Conservation (phyloP, 371 early-diverging fungal species). For the Parasitella parasitica region DNA sequence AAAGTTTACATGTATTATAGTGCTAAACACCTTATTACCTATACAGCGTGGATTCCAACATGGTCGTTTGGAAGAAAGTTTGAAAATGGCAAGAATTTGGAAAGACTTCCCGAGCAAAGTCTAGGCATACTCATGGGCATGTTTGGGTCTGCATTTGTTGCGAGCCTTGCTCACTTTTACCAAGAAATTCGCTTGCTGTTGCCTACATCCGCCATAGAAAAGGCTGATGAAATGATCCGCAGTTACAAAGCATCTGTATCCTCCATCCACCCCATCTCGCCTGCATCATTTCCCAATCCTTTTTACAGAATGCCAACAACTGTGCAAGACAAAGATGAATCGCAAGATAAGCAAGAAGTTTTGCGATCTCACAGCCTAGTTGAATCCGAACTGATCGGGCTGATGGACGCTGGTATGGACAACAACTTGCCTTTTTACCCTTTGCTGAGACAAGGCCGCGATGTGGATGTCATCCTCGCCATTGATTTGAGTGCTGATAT, state of each 20-base stretch:
- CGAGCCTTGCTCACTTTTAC: conserved; percentile 64
- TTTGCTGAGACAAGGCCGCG: conserved; percentile 59
- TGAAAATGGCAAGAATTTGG: conserved; percentile 54
- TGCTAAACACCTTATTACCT: too few species aligned
- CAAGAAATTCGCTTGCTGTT: conserved; percentile 54
- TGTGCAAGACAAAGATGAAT: neutral
- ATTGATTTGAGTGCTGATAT: conserved; percentile 71
- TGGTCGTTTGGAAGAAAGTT: conserved; percentile 78
- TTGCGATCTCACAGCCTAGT: conserved; percentile 20
- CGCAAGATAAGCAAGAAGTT: conserved; percentile 11
- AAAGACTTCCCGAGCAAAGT: conserved; percentile 61
- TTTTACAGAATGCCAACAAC: conserved; percentile 34
- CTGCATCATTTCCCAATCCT: conserved; percentile 58
- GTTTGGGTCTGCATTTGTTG: conserved; percentile 70
- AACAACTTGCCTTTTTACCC: conserved; percentile 78
- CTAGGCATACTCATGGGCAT: conserved; percentile 59
- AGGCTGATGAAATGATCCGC: conserved; percentile 39
- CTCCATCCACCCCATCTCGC: conserved; percentile 54
- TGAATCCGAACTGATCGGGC: conserved; percentile 40
- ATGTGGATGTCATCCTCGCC: conserved; percentile 66
- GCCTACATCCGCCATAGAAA: conserved; percentile 29
- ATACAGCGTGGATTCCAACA: conserved; percentile 72
- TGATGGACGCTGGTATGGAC: conserved; percentile 76
- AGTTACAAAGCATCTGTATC: conserved; percentile 48
- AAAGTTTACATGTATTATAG: too few species aligned